Percentiles rank a stretch among this genome's conserved stretches.
Evolutionary conservation across 2,329 filamentous ascomycete species (phyloP).

Genomic region (Apiospora rasikravindrae): DNA sequence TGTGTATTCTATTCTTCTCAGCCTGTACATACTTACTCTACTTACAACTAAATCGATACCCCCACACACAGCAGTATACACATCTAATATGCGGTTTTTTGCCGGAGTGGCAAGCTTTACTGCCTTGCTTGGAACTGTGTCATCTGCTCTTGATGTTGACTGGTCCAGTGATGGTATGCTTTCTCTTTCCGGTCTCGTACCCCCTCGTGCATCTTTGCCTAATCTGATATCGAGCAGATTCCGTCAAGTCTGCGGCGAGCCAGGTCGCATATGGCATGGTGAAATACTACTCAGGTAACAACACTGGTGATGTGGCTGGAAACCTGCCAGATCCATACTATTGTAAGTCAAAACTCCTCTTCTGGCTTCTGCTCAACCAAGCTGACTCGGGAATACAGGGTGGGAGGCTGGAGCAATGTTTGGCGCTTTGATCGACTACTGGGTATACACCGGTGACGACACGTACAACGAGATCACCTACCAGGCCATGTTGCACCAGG

Average conservation of each 20-base stretch:
- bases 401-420: slow-evolving; percentile 79
- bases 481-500: slow-evolving; percentile 66
- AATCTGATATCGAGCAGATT: not conserved
- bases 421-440: slow-evolving; percentile 74
- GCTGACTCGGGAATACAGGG: slow-evolving; percentile 47
- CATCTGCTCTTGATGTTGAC: slow-evolving; percentile 17
- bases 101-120: not conserved
- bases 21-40: not conserved
- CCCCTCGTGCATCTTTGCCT: not conserved
- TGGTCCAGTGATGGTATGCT: slow-evolving; percentile 10
- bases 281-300: slow-evolving; percentile 57
- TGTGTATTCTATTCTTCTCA: not conserved
- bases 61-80: not conserved
- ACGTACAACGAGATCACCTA: slow-evolving; percentile 66
- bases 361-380: not conserved
- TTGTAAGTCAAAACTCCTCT: slow-evolving; percentile 52
- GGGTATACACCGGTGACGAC: slow-evolving; percentile 69
- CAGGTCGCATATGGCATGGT: slow-evolving; percentile 54
- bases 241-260: slow-evolving; percentile 42
- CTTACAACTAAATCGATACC: not conserved
- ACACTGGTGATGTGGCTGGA: slow-evolving; percentile 62
- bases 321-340: slow-evolving; percentile 68
- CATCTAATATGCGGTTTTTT: not conserved
- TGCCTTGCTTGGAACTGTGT: not conserved
- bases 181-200: too few species aligned